These are phyloP conservation scores for Raffaelea ambrosiae DNA, from an alignment of 2,329 filamentous ascomycete species.

Conservation along the genomic window DNA sequence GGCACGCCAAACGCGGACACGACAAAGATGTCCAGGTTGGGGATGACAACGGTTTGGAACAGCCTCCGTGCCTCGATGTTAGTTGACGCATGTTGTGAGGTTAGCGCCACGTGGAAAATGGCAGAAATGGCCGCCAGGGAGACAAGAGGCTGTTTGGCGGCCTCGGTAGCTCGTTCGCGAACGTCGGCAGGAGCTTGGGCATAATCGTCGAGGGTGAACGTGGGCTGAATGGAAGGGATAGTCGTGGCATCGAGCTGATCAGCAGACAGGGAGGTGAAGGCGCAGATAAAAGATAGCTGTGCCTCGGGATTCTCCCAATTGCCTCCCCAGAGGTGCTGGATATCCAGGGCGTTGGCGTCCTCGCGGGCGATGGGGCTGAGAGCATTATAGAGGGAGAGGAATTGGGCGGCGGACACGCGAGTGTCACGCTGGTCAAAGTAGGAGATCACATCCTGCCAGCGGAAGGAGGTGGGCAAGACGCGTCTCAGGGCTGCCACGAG, in stretches of 20 bases:
- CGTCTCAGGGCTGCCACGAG: constrained; percentile 56
- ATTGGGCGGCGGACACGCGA: constrained; percentile 69
- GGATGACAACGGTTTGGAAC: constrained; percentile 59
- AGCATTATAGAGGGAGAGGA: constrained; percentile 71
- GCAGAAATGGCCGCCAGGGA: constrained; percentile 75
- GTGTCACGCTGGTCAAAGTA: constrained; percentile 75
- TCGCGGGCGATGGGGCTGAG: constrained; percentile 62
- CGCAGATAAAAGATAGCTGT: constrained; percentile 87
- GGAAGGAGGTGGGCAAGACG: constrained; percentile 55
- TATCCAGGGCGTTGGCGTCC: constrained; percentile 59
- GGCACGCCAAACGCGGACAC: constrained; percentile 70
- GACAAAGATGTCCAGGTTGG: constrained; percentile 70
- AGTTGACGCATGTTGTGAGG: constrained; percentile 52
- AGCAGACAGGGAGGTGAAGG: constrained; percentile 68
- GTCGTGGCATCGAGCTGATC: constrained; percentile 75
- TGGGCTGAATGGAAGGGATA: constrained; percentile 71
- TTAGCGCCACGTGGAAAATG: constrained; percentile 57
- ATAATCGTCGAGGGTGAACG: constrained; percentile 59
- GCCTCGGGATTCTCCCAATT: constrained; percentile 79
- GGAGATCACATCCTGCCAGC: constrained; percentile 63
- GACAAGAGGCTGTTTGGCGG: constrained; percentile 76
- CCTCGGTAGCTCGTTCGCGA: constrained; percentile 46
- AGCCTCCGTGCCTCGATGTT: constrained; percentile 55
- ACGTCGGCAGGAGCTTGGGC: constrained; percentile 39
- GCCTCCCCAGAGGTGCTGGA: constrained; percentile 86